Evolutionary conservation across 352 stramenopile species (phyloP).

Genomic region (Phytophthora pluvialis): DNA sequence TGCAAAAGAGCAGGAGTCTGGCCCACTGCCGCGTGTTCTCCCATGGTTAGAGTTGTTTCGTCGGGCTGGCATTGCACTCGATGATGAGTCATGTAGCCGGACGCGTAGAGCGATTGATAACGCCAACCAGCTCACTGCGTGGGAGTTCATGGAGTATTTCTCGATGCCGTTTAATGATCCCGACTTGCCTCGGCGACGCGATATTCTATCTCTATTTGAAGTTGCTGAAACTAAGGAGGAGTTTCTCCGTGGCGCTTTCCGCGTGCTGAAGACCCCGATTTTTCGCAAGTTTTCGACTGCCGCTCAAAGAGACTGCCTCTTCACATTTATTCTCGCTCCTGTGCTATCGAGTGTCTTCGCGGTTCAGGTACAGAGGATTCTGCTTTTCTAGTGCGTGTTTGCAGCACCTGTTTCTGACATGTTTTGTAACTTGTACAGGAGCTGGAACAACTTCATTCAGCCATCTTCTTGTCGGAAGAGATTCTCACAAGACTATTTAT

Average conservation of each 20-base stretch:
- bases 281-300: conserved; percentile 50
- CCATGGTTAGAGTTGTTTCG: conserved; percentile 80
- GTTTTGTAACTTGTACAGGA: conserved; percentile 42
- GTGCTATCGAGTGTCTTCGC: conserved; percentile 82
- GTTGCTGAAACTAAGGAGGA: conserved; percentile 60
- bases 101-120: conserved; percentile 49
- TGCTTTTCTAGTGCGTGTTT: not conserved
- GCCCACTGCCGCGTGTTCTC: conserved; percentile 43
- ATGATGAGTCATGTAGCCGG: conserved; percentile 55
- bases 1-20: conserved; percentile 20
- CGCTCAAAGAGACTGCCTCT: conserved; percentile 45
- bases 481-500: conserved; percentile 70
- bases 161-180: conserved; percentile 78
- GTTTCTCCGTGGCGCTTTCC: conserved; percentile 60
- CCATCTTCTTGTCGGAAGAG: conserved; percentile 61
- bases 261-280: conserved; percentile 53
- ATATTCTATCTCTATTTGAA: conserved; percentile 73
- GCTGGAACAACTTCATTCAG: conserved; percentile 63
- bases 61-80: conserved; percentile 54
- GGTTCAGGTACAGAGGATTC: conserved; percentile 57
- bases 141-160: conserved; percentile 84
- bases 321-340: conserved; percentile 76
- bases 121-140: conserved; percentile 58
- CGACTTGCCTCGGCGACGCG: conserved; percentile 59
- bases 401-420: conserved; percentile 10